These are phyloP conservation scores for Chrysoporthe deuterocubensis DNA, from an alignment of 2,329 filamentous ascomycete species.

Conservation along the genomic window DNA sequence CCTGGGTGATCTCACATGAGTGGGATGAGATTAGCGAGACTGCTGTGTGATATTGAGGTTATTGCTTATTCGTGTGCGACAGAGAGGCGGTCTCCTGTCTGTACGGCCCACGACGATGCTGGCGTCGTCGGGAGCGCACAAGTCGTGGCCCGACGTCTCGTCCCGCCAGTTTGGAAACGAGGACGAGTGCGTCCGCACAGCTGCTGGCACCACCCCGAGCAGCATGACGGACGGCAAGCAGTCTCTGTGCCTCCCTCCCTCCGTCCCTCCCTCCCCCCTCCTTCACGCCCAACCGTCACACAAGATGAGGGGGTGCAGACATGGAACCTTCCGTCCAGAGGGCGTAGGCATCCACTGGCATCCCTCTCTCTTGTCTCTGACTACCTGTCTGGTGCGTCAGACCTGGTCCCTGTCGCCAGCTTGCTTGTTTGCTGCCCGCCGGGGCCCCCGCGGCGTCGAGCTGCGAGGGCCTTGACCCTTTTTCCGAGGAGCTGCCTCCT, in stretches of 20 bases:
- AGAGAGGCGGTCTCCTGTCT: not conserved
- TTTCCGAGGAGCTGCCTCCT: not conserved
- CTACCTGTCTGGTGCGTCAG: not conserved
- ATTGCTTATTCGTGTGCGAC: not conserved
- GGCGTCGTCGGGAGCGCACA: not conserved
- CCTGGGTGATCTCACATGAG: conserved; percentile 17
- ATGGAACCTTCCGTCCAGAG: conserved; percentile 18
- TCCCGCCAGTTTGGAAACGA: conserved; percentile 26
- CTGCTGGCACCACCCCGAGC: not conserved
- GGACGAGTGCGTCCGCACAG: not conserved
- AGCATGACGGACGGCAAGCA: not conserved
- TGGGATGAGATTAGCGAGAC: conserved; percentile 26
- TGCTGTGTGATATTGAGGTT: conserved; percentile 21
- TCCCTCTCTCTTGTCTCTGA: conserved; percentile 20
- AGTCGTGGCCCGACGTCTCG: not conserved
- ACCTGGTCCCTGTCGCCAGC: conserved; percentile 21
- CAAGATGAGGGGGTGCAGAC: conserved; percentile 25
- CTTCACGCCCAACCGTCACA: conserved; percentile 16
- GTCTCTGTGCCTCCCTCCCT: not conserved
- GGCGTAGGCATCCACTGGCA: not conserved
- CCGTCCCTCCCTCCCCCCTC: not conserved
- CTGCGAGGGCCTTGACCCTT: too few relatives aligned
- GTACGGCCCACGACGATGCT: not conserved
- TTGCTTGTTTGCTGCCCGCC: conserved; percentile 10
- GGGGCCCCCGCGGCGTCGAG: not conserved